A percentile compares a stretch with the other conserved stretches of the same genome.
Conservation (phyloP, 2,329 filamentous ascomycete genomes). For the Hypoxylon sp. region DNA sequence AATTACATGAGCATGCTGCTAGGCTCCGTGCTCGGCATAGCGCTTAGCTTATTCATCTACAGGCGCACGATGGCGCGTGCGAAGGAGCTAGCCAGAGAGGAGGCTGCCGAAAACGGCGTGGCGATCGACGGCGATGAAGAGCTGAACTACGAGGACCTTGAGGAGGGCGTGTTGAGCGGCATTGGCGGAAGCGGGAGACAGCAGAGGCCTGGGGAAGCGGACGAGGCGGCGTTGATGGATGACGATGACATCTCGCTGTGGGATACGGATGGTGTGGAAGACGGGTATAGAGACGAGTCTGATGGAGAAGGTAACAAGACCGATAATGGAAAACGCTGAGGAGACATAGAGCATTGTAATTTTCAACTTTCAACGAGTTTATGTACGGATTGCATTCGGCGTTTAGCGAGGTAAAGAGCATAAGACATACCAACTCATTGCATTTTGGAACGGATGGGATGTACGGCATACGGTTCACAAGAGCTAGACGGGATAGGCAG, state of each 20-base stretch:
- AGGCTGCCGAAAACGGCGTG: slow-evolving; percentile 57
- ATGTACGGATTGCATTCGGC: slow-evolving; percentile 28
- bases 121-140: slow-evolving; percentile 48
- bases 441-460: slow-evolving; percentile 30
- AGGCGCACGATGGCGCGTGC: slow-evolving; percentile 75
- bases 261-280: slow-evolving; percentile 60
- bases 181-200: slow-evolving; percentile 47
- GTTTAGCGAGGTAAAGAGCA: slow-evolving; percentile 27
- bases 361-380: slow-evolving; percentile 8
- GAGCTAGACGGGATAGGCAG: slow-evolving; percentile 14
- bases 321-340: slow-evolving; percentile 12
- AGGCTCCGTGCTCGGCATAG: slow-evolving; percentile 78
- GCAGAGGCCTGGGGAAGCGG: slow-evolving; percentile 61
- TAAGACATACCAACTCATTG: slow-evolving; percentile 25
- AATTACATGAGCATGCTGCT: slow-evolving; percentile 87
- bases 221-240: slow-evolving; percentile 69
- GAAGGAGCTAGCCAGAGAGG: slow-evolving; percentile 68
- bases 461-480: slow-evolving; percentile 28
- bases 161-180: slow-evolving; percentile 57
- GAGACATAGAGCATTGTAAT: slow-evolving; percentile 19
- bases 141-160: slow-evolving; percentile 61
- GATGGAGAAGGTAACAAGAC: slow-evolving; percentile 42
- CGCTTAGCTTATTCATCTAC: slow-evolving; percentile 90
- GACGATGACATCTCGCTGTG: slow-evolving; percentile 73
- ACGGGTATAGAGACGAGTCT: slow-evolving; percentile 45